Evolutionary conservation across 345 rosid genomes (phyloP), one percentile per base, ranked within the genome.

Genomic region (Citrus mangshanensis): DNA sequence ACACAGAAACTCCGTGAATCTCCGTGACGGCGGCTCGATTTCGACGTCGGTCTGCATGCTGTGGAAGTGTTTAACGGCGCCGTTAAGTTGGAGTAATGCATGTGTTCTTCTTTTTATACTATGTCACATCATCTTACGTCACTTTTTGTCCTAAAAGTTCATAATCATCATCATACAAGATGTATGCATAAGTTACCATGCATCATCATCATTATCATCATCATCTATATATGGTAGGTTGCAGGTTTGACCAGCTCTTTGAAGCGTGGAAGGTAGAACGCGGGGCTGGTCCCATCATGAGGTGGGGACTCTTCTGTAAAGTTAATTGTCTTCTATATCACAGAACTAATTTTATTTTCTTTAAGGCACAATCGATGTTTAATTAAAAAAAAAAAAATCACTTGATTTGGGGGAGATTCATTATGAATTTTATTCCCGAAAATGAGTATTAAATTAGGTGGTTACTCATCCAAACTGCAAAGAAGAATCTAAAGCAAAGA

Each of bases 1-100:
- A 25, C 81, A 18, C 30, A 24, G 25, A 38, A 59, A 61, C 77
- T 38, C 68, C 68, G 77, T 74, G 68, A 61, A 6, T 35, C 19
- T 40, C 13, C 69, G 19, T 1, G 69, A 16, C 8, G 68, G 68
- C 38, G 59, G 58, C 67, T 81, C 67, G 74, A 59, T 7, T 21
- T 65, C 72, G 49, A 65, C 76, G 69, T 69, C 81, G 81, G 21
- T 19, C 5, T 54, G 22, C 21, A 16, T 6, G 22, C 21, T 5
- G 58, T 0, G 58, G 58, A 18, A 4, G 7, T 25, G 14, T 30
- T 54, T 75, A 67, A 51, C 76, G 81, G 58, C 76, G 70, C 64
- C 71, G 77, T 60, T 30, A 21, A 75, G 75, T 24, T 6, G 3
- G 46, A 38, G 30, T 13, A 3, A 12, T 12, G 4, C 51, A 0